These are phyloP conservation scores for Talaromyces sp. DNA, from an alignment of 2,329 filamentous ascomycete genomes.

Conservation along the genomic window DNA sequence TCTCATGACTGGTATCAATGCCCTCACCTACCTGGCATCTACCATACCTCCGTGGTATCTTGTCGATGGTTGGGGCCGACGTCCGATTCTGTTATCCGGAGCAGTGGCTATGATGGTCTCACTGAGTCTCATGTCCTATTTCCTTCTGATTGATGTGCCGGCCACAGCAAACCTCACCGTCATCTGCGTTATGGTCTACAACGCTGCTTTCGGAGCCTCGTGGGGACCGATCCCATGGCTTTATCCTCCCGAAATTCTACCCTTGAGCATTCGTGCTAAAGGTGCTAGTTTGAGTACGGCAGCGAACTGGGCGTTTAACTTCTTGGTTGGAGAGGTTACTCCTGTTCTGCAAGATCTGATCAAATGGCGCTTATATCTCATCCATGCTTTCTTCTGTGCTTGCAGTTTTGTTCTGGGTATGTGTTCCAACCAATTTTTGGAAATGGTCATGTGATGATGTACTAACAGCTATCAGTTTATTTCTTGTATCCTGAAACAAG, in stretches of 20 bases:
- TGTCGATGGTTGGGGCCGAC: constrained; percentile 86
- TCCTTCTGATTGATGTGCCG: constrained; percentile 78
- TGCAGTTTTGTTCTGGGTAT: constrained; percentile 93
- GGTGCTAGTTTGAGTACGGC: constrained; percentile 94
- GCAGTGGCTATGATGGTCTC: constrained; percentile 86
- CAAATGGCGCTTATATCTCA: constrained; percentile 86
- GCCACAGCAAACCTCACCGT: constrained; percentile 82
- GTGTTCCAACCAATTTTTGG: constrained; percentile 35
- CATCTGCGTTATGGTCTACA: constrained; percentile 96
- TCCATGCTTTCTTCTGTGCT: constrained; percentile 96
- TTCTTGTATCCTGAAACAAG: constrained; percentile 97
- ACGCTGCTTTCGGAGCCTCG: constrained; percentile 92
- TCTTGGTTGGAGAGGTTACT: constrained; percentile 92
- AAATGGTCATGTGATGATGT: neutral
- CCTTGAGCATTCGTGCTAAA: constrained; percentile 93
- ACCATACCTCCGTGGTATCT: constrained; percentile 97
- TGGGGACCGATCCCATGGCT: constrained; percentile 99
- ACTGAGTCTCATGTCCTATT: constrained; percentile 88
- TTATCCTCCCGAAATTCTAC: constrained; percentile 97
- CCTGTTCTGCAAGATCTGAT: constrained; percentile 90
- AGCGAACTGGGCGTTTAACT: constrained; percentile 98
- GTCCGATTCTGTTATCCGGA: constrained; percentile 83
- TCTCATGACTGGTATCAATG: constrained; percentile 96
- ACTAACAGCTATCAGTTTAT: constrained; percentile 62
- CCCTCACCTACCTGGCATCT: constrained; percentile 82